These are phyloP conservation scores for Westerdykella aurantiaca DNA, from an alignment of 2,329 filamentous ascomycete genomes.

Conservation along the genomic window DNA sequence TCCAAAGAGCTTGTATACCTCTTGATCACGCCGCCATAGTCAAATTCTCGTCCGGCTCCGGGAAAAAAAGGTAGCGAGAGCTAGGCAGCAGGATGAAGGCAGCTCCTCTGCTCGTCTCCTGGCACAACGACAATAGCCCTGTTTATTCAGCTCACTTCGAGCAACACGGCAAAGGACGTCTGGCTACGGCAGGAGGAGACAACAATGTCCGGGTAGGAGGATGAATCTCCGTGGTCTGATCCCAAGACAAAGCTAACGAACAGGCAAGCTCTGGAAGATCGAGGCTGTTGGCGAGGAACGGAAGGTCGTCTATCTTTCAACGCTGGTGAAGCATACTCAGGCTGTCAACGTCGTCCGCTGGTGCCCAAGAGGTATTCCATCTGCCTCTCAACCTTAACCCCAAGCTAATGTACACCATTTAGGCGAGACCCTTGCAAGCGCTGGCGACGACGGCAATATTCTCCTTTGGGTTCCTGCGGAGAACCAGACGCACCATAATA, in stretches of 20 bases:
- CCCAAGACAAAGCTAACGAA: slow-evolving; percentile 32
- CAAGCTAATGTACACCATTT: slow-evolving; percentile 13
- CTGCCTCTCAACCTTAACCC: slow-evolving; percentile 6
- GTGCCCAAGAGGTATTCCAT: slow-evolving; percentile 75
- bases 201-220: slow-evolving; percentile 81
- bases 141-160: slow-evolving; percentile 98
- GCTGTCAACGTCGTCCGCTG: slow-evolving; percentile 97
- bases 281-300: slow-evolving; percentile 78
- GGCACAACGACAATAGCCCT: slow-evolving; percentile 95
- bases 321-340: slow-evolving; percentile 87
- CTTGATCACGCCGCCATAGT: too few species aligned
- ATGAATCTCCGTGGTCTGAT: slow-evolving; percentile 3
- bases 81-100: slow-evolving; percentile 67
- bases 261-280: slow-evolving; percentile 76
- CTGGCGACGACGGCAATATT: slow-evolving; percentile 95
- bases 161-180: slow-evolving; percentile 78
- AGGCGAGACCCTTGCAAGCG: slow-evolving; percentile 92
- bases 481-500: slow-evolving; percentile 56
- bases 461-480: slow-evolving; percentile 93
- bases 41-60: too few species aligned
- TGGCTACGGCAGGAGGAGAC: slow-evolving; percentile 92
- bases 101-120: slow-evolving; percentile 92
- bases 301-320: slow-evolving; percentile 86
- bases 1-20: too few species aligned
- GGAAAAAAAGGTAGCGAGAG: too few species aligned